phyloP scores from a whole-genome alignment of 75 land plant genomes.

The Cupressus sempervirens region DNA sequence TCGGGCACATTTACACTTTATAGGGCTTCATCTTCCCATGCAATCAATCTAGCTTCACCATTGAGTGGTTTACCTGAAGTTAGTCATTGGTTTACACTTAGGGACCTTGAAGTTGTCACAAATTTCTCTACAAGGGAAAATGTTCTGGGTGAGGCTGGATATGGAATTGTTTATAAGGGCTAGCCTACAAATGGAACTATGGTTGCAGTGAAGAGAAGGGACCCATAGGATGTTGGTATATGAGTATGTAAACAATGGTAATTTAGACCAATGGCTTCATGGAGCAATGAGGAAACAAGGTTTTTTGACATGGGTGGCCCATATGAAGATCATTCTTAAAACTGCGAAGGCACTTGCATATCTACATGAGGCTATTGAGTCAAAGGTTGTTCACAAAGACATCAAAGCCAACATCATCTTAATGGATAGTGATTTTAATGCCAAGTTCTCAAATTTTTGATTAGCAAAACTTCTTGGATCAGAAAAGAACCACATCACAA shows the following conservation, averaged over 20 bases:
- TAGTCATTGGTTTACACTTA: too few relatives aligned
- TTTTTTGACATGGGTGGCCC: slow-evolving; percentile 53
- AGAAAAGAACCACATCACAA: slow-evolving; percentile 62
- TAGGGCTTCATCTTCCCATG: slow-evolving; percentile 41
- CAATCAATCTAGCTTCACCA: slow-evolving; percentile 41
- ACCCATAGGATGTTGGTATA: slow-evolving; percentile 75
- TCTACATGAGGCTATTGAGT: slow-evolving; percentile 80
- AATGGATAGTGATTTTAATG: slow-evolving; percentile 58
- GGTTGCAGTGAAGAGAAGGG: slow-evolving; percentile 79
- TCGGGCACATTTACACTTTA: slow-evolving; percentile 24
- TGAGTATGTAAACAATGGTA: slow-evolving; percentile 72
- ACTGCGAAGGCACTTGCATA: slow-evolving; percentile 81
- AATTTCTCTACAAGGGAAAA: slow-evolving; percentile 49
- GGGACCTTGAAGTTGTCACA: slow-evolving; percentile 65
- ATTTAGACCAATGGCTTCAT: slow-evolving; percentile 76
- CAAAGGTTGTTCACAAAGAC: slow-evolving; percentile 72
- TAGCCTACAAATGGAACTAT: slow-evolving; percentile 62
- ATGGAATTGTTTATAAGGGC: slow-evolving; percentile 75
- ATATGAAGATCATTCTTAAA: slow-evolving; percentile 61
- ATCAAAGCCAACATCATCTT: slow-evolving; percentile 70
- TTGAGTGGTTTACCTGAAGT: slow-evolving; percentile 66
- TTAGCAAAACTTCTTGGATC: slow-evolving; percentile 68
- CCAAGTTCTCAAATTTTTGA: slow-evolving; percentile 70
- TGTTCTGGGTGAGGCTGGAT: slow-evolving; percentile 84
- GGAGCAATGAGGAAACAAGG: slow-evolving; percentile 46